These are phyloP conservation scores for Casuarina equisetifolia DNA, from an alignment of 306 rosid species.

Conservation along the genomic window DNA sequence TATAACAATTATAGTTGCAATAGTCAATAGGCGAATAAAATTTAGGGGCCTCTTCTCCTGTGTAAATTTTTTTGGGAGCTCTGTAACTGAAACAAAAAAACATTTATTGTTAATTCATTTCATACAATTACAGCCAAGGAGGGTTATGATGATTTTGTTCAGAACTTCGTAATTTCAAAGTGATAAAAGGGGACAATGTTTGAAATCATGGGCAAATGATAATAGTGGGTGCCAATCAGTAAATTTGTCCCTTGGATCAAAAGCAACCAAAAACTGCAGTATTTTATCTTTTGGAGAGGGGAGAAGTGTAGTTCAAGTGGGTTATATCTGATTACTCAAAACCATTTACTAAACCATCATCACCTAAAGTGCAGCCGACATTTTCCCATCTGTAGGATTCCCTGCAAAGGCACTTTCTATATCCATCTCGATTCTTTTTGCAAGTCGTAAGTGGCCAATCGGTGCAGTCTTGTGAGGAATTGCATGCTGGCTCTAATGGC, in stretches of 20 bases:
- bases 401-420: conserved; percentile 14
- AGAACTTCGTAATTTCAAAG: no score
- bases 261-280: no score
- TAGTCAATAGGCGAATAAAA: background rate
- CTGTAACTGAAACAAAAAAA: background rate
- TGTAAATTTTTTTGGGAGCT: background rate
- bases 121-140: no score
- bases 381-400: background rate
- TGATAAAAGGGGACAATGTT: no score
- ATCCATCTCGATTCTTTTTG: background rate
- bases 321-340: no score
- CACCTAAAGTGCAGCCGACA: background rate
- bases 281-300: no score
- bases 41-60: background rate
- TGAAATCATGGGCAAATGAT: no score
- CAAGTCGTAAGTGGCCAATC: conserved; percentile 19
- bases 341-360: background rate
- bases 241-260: no score
- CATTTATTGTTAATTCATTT: no score
- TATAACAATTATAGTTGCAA: conserved; percentile 3
- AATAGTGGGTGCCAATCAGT: no score
- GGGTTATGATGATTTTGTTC: no score
- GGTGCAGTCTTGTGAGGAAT: background rate
- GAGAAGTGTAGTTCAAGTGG: no score
- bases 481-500: conserved; percentile 17